Percentiles rank a stretch among this genome's conserved stretches.
Conservation (phyloP, 1,284 basidiomycete species). For the Wolfiporia cocos region DNA sequence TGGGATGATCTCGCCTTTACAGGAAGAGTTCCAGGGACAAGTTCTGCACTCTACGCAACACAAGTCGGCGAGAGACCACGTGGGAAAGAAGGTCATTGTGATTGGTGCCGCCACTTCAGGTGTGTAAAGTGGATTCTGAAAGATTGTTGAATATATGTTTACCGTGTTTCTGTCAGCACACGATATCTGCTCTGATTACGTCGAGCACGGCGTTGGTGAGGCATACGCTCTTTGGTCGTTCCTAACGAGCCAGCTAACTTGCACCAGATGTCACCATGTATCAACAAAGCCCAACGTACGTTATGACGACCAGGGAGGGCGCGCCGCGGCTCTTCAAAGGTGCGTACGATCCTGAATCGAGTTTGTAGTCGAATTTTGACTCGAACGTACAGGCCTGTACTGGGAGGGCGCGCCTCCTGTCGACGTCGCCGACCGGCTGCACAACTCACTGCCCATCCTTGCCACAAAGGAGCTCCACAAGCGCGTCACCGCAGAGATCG, state of each 20-base stretch:
- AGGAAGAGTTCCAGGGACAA: conserved; percentile 17
- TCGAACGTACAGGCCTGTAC: conserved; percentile 51
- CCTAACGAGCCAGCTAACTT: not conserved
- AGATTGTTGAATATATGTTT: not conserved
- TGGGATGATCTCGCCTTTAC: not conserved
- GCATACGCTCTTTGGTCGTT: not conserved
- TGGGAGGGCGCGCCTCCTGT: conserved; percentile 39
- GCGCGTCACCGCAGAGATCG: conserved; percentile 40
- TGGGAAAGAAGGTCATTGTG: conserved; percentile 41
- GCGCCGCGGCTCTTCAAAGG: conserved; percentile 30
- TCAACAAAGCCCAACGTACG: conserved; percentile 56
- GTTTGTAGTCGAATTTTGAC: not conserved
- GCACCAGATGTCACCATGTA: conserved; percentile 50
- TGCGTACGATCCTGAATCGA: conserved; percentile 13
- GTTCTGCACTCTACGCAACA: conserved; percentile 37
- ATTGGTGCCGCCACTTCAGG: conserved; percentile 44
- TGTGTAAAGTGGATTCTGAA: conserved; percentile 10
- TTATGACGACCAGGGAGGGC: conserved; percentile 47
- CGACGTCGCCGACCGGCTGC: conserved; percentile 45
- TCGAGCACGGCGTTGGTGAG: conserved; percentile 37
- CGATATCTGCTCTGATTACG: conserved; percentile 39
- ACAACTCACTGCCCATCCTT: conserved; percentile 42
- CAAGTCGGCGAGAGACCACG: conserved; percentile 31
- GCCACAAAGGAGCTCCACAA: conserved; percentile 39
- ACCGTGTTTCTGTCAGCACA: conserved; percentile 22